Percentiles rank a stretch among this genome's conserved stretches.
phyloP scores from a whole-genome alignment of 306 rosid genomes.

The Trichosanthes cucumerina region DNA sequence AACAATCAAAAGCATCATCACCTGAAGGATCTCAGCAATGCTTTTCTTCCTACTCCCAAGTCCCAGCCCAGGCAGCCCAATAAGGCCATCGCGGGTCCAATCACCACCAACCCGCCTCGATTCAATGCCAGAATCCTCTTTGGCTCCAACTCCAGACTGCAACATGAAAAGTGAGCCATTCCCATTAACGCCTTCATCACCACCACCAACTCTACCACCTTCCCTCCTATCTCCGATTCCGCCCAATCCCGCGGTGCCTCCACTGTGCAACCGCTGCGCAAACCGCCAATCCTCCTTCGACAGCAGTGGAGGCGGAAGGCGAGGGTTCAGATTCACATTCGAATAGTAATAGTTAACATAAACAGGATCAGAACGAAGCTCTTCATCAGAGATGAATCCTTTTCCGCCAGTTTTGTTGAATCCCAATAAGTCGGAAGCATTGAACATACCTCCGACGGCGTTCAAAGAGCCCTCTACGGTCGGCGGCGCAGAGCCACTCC shows the following conservation, averaged over 20 bases:
- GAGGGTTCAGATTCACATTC: constrained; percentile 39
- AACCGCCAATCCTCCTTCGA: constrained; percentile 49
- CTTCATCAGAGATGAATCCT: constrained; percentile 29
- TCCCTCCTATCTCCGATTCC: constrained; percentile 36
- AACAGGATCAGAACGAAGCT: constrained; percentile 34
- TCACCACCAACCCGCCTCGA: constrained; percentile 18
- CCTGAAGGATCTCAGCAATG: constrained; percentile 42
- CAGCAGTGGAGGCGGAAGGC: constrained; percentile 41
- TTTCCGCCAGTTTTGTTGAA: constrained; percentile 23
- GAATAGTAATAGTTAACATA: constrained; percentile 35
- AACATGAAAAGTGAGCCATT: constrained; percentile 27
- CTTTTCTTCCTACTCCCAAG: constrained; percentile 41
- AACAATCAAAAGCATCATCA: background rate
- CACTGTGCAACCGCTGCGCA: constrained; percentile 33
- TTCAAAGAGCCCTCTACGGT: constrained; percentile 71
- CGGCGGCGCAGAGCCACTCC: constrained; percentile 97
- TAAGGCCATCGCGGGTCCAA: constrained; percentile 42
- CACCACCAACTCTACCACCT: constrained; percentile 12
- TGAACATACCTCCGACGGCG: constrained; percentile 53
- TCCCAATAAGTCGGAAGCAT: constrained; percentile 22
- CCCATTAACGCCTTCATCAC: constrained; percentile 9
- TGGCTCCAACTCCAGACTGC: constrained; percentile 29
- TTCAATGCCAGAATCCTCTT: constrained; percentile 20
- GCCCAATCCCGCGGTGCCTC: constrained; percentile 23
- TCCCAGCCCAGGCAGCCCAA: constrained; percentile 39